Conservation (phyloP, 2,329 filamentous ascomycete genomes). For the Ascochyta lentis region DNA sequence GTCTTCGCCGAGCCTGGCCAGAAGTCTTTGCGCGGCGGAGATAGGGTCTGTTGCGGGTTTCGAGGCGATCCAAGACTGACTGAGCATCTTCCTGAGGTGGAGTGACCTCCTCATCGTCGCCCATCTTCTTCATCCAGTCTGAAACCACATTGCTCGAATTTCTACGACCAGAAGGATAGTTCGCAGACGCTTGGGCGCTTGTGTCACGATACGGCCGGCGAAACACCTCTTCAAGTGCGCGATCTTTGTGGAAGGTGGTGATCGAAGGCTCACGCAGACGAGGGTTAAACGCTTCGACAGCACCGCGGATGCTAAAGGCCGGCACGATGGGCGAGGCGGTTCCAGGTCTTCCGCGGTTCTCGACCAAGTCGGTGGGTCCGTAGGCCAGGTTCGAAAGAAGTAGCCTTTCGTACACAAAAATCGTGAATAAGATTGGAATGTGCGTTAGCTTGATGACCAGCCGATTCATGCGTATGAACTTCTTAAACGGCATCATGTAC, state of each 20-base stretch:
- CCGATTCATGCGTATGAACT: conserved; percentile 87
- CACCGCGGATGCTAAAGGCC: conserved; percentile 49
- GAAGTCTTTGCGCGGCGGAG: conserved; percentile 59
- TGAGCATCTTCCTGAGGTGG: conserved; percentile 68
- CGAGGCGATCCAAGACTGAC: conserved; percentile 64
- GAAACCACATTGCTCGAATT: conserved; percentile 83
- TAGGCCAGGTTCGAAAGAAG: conserved; percentile 78
- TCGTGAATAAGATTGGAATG: conserved; percentile 83
- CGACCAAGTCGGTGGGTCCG: conserved; percentile 85
- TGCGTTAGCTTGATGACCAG: conserved; percentile 90
- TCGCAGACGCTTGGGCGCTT: conserved; percentile 46
- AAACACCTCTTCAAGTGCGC: conserved; percentile 90
- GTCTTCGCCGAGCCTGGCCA: conserved; percentile 45
- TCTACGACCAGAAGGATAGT: conserved; percentile 61
- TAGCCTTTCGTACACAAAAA: conserved; percentile 85
- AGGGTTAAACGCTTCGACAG: conserved; percentile 73
- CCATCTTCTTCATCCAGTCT: conserved; percentile 83
- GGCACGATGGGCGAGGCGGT: conserved; percentile 61
- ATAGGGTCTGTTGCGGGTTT: conserved; percentile 59
- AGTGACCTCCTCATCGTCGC: conserved; percentile 65
- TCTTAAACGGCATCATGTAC: conserved; percentile 78
- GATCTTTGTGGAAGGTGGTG: conserved; percentile 86
- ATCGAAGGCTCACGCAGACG: conserved; percentile 85
- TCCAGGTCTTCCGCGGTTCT: conserved; percentile 68
- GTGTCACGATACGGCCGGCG: conserved; percentile 69